Base-by-base conservation (phyloP, 306 rosid genomes). In the Lotus japonicus region DNA sequence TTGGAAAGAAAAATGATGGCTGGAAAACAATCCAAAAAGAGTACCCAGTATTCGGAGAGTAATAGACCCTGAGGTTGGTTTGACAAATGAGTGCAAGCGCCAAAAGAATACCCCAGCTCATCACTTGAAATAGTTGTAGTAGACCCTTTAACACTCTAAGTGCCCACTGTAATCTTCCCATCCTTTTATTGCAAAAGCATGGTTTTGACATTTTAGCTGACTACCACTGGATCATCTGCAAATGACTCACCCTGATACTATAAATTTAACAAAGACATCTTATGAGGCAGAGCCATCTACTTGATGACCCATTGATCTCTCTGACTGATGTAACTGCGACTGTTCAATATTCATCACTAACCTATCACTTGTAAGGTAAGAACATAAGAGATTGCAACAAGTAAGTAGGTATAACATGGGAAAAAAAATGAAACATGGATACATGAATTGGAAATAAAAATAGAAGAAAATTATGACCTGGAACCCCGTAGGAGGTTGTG, bases 401-500 rank as follows among this genome's bases (percentile, higher is more conserved):
- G 39, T 28, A 66, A n/a, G n/a, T n/a, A n/a, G 70, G 71, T 28
- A 41, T 4, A 5, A 48, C 10, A 33, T 48, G 12, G 7, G n/a
- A 56, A 46, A 44, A 41, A 64, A 80, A 50, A 79, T 42, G 61
- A 8, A 15, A 73, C 3, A 11, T 56, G 23, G 4, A 55, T 36
- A 54, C 48, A 68, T 38, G 9, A 17, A 21, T 64, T 43, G 52
- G 3, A 6, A 39, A 50, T 50, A 31, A 58, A 33, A 17, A 15
- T 42, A n/a, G 18, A 15, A 15, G 61, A 63, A 71, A 61, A 66
- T 54, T 19, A 38, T 64, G 70, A 94, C 99, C 99, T 85, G 49
- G 83, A 64, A 58, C 80, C 90, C 62, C 31, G 54, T n/a, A 94
- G 80, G 80, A 90, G 88, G 39, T 72, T 82, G 80, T 94, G 97